These are phyloP conservation scores for Dujonia santamariae DNA, from an alignment of 1,139 yeast genomes.

Conservation along the genomic window DNA sequence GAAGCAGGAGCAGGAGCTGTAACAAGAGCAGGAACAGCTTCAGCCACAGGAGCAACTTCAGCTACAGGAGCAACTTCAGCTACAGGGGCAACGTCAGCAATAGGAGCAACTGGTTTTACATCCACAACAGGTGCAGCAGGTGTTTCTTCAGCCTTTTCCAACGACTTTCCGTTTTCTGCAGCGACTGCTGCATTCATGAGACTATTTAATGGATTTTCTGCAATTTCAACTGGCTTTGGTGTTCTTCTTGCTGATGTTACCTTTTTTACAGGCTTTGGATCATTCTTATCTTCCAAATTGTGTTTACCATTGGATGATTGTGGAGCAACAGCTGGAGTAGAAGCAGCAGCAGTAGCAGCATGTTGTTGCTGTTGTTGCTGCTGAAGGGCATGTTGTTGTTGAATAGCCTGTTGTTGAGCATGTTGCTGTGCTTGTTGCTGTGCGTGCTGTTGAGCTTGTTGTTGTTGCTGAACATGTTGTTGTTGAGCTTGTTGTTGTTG, in stretches of 20 bases:
- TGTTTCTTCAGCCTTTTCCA: no score
- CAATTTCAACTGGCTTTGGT: constrained; percentile 7
- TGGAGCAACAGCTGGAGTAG: constrained; percentile 8
- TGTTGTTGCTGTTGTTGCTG: constrained; percentile 9
- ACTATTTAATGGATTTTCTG: constrained; percentile 2
- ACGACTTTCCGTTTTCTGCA: no score
- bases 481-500: constrained; percentile 8
- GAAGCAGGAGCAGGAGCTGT: constrained; percentile 6
- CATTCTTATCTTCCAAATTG: constrained; percentile 6
- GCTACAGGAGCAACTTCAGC: constrained; percentile 4
- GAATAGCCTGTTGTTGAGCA: constrained; percentile 10
- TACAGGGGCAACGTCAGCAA: constrained; percentile 2
- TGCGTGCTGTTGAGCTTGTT: constrained; percentile 9
- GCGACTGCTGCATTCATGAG: constrained; percentile 6
- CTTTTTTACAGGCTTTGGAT: constrained; percentile 5
- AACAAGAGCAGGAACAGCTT: background rate
- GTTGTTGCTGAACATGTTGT: constrained; percentile 11
- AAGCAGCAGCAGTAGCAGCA: constrained; percentile 1
- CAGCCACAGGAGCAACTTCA: constrained; percentile 1
- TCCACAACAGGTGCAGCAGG: constrained; percentile 7
- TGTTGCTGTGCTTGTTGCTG: constrained; percentile 9
- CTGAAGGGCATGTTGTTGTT: constrained; percentile 8
- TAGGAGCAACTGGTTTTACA: background rate
- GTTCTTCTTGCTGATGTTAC: constrained; percentile 7
- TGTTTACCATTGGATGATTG: constrained; percentile 8